A percentile compares a stretch with the other conserved stretches of the same genome.
These are phyloP conservation scores for Exophiala phaeomuriformis DNA, from an alignment of 2,329 filamentous ascomycete genomes.

Conservation along the genomic window DNA sequence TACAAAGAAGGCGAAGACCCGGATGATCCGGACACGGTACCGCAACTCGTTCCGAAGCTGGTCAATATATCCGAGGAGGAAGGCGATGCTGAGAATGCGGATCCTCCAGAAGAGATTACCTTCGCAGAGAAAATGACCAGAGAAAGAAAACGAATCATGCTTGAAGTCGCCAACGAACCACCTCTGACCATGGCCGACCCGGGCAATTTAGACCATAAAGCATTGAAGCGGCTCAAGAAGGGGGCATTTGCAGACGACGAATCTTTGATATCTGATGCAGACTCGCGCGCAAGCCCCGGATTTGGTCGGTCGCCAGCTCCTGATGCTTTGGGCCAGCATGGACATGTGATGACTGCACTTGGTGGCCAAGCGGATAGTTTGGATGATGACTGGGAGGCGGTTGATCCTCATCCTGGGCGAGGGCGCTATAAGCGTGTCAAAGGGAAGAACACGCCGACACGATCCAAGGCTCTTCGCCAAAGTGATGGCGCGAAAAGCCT, in stretches of 20 bases:
- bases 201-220: conserved; percentile 33
- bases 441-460: conserved; percentile 26
- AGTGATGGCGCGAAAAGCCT: conserved; percentile 33
- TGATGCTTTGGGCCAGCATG: conserved; percentile 11
- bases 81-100: conserved; percentile 45
- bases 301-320: conserved; percentile 22
- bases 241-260: conserved; percentile 28
- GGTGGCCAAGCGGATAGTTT: conserved; percentile 27
- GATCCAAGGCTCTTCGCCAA: conserved; percentile 28
- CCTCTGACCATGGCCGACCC: conserved; percentile 22
- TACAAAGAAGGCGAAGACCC: conserved; percentile 25
- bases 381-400: conserved; percentile 38
- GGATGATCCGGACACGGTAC: conserved; percentile 37
- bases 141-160: conserved; percentile 44
- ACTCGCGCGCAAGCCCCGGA: conserved; percentile 25
- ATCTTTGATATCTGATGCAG: conserved; percentile 23
- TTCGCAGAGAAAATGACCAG: conserved; percentile 44
- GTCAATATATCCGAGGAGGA: conserved; percentile 44
- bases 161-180: conserved; percentile 35
- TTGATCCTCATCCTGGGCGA: conserved; percentile 32
- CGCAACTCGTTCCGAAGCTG: conserved; percentile 43
- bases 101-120: conserved; percentile 42
- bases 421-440: conserved; percentile 35
- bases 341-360: conserved; percentile 18
- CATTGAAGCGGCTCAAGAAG: conserved; percentile 41